These are phyloP conservation scores for Adiantum capillusveneris DNA, from an alignment of 75 land plant species.

Conservation along the genomic window DNA sequence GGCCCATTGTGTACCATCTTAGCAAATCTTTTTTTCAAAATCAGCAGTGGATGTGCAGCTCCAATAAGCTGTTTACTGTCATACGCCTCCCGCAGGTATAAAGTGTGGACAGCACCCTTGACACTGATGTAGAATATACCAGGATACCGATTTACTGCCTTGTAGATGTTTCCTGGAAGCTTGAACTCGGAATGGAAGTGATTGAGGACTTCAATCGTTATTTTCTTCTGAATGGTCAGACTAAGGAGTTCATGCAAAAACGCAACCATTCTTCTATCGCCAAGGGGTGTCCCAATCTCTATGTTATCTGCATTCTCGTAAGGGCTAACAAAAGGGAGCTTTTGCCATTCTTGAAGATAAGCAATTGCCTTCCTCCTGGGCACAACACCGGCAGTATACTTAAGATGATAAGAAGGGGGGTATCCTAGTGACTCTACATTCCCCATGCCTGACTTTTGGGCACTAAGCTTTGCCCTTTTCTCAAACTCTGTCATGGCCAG, in stretches of 20 bases:
- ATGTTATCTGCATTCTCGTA: conserved; percentile 41
- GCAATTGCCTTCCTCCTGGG: conserved; percentile 44
- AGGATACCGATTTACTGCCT: conserved; percentile 40
- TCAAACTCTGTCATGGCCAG: conserved; percentile 67
- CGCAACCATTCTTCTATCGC: conserved; percentile 50
- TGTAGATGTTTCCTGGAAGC: conserved; percentile 36
- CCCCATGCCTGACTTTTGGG: conserved; percentile 2
- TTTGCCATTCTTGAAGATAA: conserved; percentile 64
- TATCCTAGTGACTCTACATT: conserved; percentile 20
- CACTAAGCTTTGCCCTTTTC: conserved; percentile 19
- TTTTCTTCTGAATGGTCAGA: conserved; percentile 49
- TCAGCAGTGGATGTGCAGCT: conserved; percentile 42
- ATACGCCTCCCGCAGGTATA: conserved; percentile 58
- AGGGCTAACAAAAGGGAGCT: conserved; percentile 64
- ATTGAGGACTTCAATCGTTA: conserved; percentile 37
- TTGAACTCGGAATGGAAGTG: conserved; percentile 40
- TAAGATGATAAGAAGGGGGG: conserved; percentile 32
- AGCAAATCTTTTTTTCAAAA: conserved; percentile 31
- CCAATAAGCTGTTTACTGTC: conserved; percentile 40
- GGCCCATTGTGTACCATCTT: conserved; percentile 41
- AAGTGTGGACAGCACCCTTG: conserved; percentile 38
- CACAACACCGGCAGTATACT: conserved; percentile 34
- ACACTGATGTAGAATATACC: conserved; percentile 67
- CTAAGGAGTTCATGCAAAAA: conserved; percentile 61
- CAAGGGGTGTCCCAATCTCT: conserved; percentile 23